A percentile compares a stretch with the other conserved stretches of the same genome.
phyloP scores from a whole-genome alignment of 2,329 filamentous ascomycete genomes.

The Alternaria gaisen region DNA sequence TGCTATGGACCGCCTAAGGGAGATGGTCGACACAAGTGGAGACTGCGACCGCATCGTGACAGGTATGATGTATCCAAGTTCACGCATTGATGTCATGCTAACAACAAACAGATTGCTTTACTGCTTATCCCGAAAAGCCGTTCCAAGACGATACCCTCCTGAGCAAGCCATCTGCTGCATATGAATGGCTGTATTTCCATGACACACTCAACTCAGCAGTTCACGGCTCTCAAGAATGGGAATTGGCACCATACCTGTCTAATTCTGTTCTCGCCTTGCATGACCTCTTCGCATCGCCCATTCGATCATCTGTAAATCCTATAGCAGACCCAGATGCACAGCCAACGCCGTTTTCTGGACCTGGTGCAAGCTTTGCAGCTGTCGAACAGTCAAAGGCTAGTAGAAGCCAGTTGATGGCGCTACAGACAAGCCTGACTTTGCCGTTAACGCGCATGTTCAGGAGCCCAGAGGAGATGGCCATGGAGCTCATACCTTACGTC shows the following conservation, averaged over 20 bases:
- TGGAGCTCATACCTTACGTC: conserved; percentile 85
- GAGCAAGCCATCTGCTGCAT: conserved; percentile 84
- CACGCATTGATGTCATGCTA: conserved; percentile 8
- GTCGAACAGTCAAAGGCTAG: conserved; percentile 83
- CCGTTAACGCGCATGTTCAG: conserved; percentile 80
- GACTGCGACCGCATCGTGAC: conserved; percentile 81
- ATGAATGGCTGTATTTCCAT: conserved; percentile 96
- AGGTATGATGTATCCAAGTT: conserved; percentile 41
- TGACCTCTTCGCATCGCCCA: conserved; percentile 79
- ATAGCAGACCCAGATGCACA: conserved; percentile 51
- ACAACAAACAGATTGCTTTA: conserved; percentile 72
- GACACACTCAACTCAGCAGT: conserved; percentile 82
- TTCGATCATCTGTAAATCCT: conserved; percentile 55
- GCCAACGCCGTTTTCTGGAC: conserved; percentile 79
- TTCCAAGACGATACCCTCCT: conserved; percentile 94
- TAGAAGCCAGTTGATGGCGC: conserved; percentile 73
- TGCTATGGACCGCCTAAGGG: conserved; percentile 74
- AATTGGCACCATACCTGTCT: conserved; percentile 85
- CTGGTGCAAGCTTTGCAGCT: conserved; percentile 81
- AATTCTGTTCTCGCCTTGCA: conserved; percentile 91
- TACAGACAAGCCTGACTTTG: conserved; percentile 77
- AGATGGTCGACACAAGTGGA: conserved; percentile 81
- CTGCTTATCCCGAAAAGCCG: conserved; percentile 83
- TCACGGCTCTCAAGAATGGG: conserved; percentile 90
- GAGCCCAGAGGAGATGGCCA: conserved; percentile 77